Conservation (phyloP, 1,139 yeast genomes). For the Candida sanyaensis region DNA sequence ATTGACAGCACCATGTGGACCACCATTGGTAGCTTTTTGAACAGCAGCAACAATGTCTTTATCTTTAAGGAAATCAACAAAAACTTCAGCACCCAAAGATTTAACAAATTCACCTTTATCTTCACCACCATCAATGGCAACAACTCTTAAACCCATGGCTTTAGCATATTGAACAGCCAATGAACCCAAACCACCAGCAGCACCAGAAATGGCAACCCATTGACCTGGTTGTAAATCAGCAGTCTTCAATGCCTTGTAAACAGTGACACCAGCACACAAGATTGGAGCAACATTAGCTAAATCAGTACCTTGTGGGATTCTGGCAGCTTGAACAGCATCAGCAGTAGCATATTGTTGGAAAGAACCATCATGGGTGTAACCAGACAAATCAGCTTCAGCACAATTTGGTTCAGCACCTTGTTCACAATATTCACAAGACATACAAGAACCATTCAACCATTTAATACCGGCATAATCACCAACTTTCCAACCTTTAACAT, state of each 20-base stretch:
- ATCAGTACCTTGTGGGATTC: constrained; percentile 34
- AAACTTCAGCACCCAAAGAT: constrained; percentile 69
- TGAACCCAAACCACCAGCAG: constrained; percentile 85
- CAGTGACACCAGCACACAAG: constrained; percentile 83
- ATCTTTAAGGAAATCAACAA: constrained; percentile 59
- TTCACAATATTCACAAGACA: constrained; percentile 73
- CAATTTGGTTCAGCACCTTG: constrained; percentile 71
- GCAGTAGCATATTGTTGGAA: constrained; percentile 84
- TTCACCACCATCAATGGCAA: constrained; percentile 76
- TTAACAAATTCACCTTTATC: constrained; percentile 59
- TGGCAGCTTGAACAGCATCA: constrained; percentile 42
- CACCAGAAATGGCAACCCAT: constrained; percentile 82
- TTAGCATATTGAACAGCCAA: constrained; percentile 79
- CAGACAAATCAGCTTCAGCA: constrained; percentile 66
- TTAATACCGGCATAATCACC: constrained; percentile 82
- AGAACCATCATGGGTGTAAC: constrained; percentile 80
- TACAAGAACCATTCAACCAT: constrained; percentile 73
- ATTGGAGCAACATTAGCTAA: constrained; percentile 38
- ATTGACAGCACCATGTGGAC: constrained; percentile 77
- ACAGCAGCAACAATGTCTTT: constrained; percentile 33
- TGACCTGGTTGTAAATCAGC: constrained; percentile 68
- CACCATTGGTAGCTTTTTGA: constrained; percentile 31
- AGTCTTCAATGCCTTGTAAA: constrained; percentile 77
- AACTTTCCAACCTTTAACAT: constrained; percentile 67
- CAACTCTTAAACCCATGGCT: constrained; percentile 79